These are phyloP conservation scores for Alternaria sp. DNA, from an alignment of 2,329 filamentous ascomycete species.

Conservation along the genomic window DNA sequence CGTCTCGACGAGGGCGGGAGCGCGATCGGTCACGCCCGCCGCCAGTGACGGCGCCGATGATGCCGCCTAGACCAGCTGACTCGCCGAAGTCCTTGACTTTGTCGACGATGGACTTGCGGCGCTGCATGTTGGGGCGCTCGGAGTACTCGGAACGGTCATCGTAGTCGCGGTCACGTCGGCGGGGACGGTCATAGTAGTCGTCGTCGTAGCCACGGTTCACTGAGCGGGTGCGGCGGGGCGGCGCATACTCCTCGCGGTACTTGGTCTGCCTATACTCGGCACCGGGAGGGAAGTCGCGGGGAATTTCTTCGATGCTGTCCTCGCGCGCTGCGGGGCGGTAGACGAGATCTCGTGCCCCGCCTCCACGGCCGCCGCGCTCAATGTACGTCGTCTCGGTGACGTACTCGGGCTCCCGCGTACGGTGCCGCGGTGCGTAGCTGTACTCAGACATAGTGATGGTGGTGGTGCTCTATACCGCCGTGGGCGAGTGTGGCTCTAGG, in stretches of 20 bases:
- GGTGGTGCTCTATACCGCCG: conserved; percentile 30
- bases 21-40: conserved; percentile 66
- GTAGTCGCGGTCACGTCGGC: conserved; percentile 54
- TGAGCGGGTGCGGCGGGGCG: conserved; percentile 68
- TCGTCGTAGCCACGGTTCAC: conserved; percentile 67
- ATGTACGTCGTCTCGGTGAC: conserved; percentile 59
- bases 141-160: conserved; percentile 56
- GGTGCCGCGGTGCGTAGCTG: conserved; percentile 56
- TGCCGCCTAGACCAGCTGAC: conserved; percentile 63
- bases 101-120: conserved; percentile 65
- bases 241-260: conserved; percentile 56
- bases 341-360: conserved; percentile 55
- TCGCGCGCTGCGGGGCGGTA: conserved; percentile 63
- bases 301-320: conserved; percentile 84
- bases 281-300: conserved; percentile 79
- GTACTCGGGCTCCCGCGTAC: conserved; percentile 58
- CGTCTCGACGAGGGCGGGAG: conserved; percentile 42
- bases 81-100: conserved; percentile 60
- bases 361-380: conserved; percentile 54
- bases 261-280: conserved; percentile 54
- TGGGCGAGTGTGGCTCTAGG: conserved; percentile 16
- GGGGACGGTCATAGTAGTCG: conserved; percentile 46
- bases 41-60: conserved; percentile 58
- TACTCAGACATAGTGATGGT: conserved; percentile 58
- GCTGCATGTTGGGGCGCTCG: conserved; percentile 51